Conservation (phyloP, 75 land plant species). For the Picea sitchensis region DNA sequence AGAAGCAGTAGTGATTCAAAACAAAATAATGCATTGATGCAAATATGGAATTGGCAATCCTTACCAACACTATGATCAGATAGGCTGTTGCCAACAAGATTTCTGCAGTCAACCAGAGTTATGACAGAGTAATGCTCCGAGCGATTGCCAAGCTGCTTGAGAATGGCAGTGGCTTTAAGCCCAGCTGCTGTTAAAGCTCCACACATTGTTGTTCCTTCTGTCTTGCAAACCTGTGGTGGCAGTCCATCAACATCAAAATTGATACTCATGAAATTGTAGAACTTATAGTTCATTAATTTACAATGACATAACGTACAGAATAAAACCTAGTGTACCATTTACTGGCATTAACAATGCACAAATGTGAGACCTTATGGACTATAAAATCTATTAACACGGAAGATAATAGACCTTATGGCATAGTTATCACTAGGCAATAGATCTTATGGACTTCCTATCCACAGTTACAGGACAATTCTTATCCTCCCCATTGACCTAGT, state of each 20-base stretch:
- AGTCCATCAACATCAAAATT: neutral
- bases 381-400: no score
- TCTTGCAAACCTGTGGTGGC: conserved; percentile 55
- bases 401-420: neutral
- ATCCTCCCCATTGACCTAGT: no score
- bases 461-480: no score
- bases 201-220: conserved; percentile 58
- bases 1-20: neutral
- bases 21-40: neutral
- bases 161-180: conserved; percentile 46
- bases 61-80: conserved; percentile 52
- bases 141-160: conserved; percentile 49
- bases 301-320: no score
- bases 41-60: neutral
- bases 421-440: no score
- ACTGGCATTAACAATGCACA: neutral
- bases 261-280: neutral
- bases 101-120: conserved; percentile 75
- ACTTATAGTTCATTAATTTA: neutral
- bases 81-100: conserved; percentile 53
- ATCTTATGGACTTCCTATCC: no score
- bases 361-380: neutral
- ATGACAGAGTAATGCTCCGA: conserved; percentile 71
- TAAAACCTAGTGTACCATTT: no score
- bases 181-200: conserved; percentile 75